These are phyloP conservation scores for Mollisia scopiformis DNA, from an alignment of 2,329 filamentous ascomycete genomes.

Conservation along the genomic window DNA sequence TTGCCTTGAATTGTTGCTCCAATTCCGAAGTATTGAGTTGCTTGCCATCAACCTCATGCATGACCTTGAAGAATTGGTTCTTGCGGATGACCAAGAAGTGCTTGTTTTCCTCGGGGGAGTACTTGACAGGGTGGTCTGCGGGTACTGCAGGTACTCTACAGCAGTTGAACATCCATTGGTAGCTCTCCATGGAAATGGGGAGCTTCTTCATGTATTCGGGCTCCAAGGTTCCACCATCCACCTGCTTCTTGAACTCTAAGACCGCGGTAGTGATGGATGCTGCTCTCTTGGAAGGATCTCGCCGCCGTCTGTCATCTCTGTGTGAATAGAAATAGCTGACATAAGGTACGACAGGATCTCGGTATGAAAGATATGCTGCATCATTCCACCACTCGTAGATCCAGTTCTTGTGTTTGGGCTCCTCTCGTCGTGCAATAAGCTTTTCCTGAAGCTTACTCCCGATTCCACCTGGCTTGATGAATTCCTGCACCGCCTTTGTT, in stretches of 20 bases:
- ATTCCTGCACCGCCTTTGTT: conserved; percentile 84
- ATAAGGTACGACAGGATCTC: conserved; percentile 95
- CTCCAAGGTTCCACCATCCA: conserved; percentile 81
- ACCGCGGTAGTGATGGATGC: conserved; percentile 85
- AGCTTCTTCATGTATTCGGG: conserved; percentile 99
- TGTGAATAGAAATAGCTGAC: conserved; percentile 99
- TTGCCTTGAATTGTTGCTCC: conserved; percentile 82
- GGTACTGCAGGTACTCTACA: conserved; percentile 83
- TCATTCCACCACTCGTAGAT: conserved; percentile 99
- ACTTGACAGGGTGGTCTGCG: conserved; percentile 84
- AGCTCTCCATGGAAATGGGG: conserved; percentile 97
- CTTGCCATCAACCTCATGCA: conserved; percentile 78
- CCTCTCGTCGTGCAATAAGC: conserved; percentile 75
- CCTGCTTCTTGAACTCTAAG: conserved; percentile 92
- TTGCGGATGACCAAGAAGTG: conserved; percentile 91
- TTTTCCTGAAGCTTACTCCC: conserved; percentile 88
- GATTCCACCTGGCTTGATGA: conserved; percentile 82
- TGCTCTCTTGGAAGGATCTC: conserved; percentile 89
- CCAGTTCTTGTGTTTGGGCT: conserved; percentile 89
- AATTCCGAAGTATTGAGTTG: conserved; percentile 89
- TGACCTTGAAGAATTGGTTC: conserved; percentile 96
- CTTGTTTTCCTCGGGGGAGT: conserved; percentile 72
- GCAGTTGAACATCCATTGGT: conserved; percentile 98
- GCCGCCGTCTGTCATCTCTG: conserved; percentile 85
- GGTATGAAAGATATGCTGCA: conserved; percentile 87